Evolutionary conservation across 768 basidiomycete species (phyloP).

Genomic region (Suillus subalutaceus): DNA sequence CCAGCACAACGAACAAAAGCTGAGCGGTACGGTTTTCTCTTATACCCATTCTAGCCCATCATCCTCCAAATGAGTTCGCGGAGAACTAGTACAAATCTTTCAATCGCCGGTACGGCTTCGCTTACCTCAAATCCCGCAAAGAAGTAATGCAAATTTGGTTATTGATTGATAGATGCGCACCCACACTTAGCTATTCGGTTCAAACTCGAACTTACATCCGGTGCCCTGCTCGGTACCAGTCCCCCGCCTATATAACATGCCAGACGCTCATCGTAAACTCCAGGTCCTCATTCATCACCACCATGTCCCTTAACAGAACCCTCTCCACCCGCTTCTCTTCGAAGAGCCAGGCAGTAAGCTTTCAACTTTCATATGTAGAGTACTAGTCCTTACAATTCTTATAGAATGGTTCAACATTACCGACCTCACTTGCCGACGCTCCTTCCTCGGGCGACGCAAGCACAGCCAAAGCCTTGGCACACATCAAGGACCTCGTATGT

Average conservation of each 20-base stretch:
- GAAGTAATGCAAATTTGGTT: background rate
- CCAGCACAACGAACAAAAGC: background rate
- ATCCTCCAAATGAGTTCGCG: background rate
- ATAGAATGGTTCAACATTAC: slow-evolving; percentile 14
- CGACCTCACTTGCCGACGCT: slow-evolving; percentile 19
- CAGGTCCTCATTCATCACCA: slow-evolving; percentile 10
- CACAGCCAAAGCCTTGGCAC: slow-evolving; percentile 27
- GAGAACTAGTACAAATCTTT: background rate
- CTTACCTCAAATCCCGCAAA: background rate
- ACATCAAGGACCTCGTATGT: slow-evolving; percentile 34
- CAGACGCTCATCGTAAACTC: background rate
- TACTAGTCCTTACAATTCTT: background rate
- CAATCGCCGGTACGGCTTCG: background rate
- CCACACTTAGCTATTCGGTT: background rate
- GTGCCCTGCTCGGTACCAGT: slow-evolving; percentile 21
- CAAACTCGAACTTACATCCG: background rate
- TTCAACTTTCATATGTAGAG: background rate
- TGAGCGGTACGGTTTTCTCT: background rate
- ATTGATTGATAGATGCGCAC: background rate
- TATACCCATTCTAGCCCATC: too few relatives aligned
- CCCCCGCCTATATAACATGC: slow-evolving; percentile 29
- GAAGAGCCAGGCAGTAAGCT: slow-evolving; percentile 30
- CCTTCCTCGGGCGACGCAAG: slow-evolving; percentile 19
- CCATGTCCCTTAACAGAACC: slow-evolving; percentile 33
- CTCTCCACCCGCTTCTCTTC: slow-evolving; percentile 33